Conservation (phyloP, 2,329 filamentous ascomycete genomes). For the Macrophomina pseudophaseolina region DNA sequence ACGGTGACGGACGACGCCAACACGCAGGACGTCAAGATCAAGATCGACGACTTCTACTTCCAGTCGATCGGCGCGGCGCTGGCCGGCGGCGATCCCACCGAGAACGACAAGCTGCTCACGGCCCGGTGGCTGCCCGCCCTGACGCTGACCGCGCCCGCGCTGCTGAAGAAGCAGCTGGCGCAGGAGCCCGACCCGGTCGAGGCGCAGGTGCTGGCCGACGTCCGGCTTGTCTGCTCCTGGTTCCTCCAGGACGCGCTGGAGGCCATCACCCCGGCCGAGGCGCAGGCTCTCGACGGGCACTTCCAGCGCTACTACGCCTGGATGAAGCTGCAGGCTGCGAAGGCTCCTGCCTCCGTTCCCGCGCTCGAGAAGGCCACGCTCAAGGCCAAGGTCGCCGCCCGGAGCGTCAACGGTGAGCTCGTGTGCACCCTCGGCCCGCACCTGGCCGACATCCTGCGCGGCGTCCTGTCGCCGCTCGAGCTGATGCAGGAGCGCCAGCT, state of each 20-base stretch:
- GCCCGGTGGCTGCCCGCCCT: not conserved
- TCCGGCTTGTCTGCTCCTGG: not conserved
- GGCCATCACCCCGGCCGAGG: not conserved
- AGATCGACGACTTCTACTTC: not conserved
- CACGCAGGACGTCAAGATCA: not conserved
- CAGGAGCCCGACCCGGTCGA: not conserved
- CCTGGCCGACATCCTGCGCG: conserved; percentile 1
- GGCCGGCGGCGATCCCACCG: not conserved
- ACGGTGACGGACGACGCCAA: not conserved
- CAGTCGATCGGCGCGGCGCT: not conserved
- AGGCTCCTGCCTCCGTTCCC: not conserved
- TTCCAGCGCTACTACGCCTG: not conserved
- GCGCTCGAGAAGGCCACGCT: not conserved
- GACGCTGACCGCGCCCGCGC: not conserved
- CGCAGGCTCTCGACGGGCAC: not conserved
- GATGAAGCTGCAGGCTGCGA: not conserved
- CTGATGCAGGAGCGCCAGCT: conserved; percentile 11
- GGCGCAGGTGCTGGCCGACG: not conserved
- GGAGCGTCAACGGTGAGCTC: not conserved
- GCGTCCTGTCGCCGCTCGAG: not conserved
- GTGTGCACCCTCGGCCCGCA: not conserved
- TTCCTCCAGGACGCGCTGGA: conserved; percentile 1
- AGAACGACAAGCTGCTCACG: not conserved
- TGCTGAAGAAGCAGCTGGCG: not conserved
- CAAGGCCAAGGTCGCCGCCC: not conserved